Percentiles rank a stretch among this genome's conserved stretches.
Evolutionary conservation across 2,329 filamentous ascomycete genomes (phyloP).

Genomic region (Arthrobotrys pseudoclavata): DNA sequence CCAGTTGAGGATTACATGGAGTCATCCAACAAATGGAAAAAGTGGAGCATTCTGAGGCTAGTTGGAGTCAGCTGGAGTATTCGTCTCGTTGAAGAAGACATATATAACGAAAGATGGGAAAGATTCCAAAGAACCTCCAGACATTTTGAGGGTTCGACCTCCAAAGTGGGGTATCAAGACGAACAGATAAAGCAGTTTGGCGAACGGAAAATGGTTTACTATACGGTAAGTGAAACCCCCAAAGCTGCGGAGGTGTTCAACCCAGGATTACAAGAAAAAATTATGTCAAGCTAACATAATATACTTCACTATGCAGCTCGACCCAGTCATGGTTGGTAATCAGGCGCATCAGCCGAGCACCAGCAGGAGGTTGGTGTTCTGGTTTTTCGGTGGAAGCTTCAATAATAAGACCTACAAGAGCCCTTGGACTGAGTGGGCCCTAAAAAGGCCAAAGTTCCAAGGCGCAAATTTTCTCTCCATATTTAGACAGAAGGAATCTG

Average conservation of each 20-base stretch:
- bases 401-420: conserved; percentile 47
- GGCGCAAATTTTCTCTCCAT: conserved; percentile 14
- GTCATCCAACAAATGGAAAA: conserved; percentile 29
- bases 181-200: conserved; percentile 49
- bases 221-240: conserved; percentile 35
- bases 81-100: conserved; percentile 31
- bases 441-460: conserved; percentile 35
- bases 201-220: conserved; percentile 53
- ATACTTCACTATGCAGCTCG: conserved; percentile 30
- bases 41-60: conserved; percentile 40
- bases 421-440: conserved; percentile 44
- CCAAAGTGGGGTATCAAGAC: conserved; percentile 46
- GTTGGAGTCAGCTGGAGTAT: conserved; percentile 51
- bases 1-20: conserved; percentile 44
- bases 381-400: conserved; percentile 54
- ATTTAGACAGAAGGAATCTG: conserved; percentile 10
- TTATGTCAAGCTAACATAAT: conserved; percentile 36
- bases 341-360: conserved; percentile 32
- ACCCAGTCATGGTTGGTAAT: conserved; percentile 35
- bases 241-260: not conserved
- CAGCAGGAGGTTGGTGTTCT: conserved; percentile 42
- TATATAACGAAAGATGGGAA: conserved; percentile 46
- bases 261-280: conserved; percentile 15
- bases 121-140: conserved; percentile 45
- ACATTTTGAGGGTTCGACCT: conserved; percentile 33